Evolutionary conservation across 345 rosid species (phyloP).

Genomic region (Linum lewisii): DNA sequence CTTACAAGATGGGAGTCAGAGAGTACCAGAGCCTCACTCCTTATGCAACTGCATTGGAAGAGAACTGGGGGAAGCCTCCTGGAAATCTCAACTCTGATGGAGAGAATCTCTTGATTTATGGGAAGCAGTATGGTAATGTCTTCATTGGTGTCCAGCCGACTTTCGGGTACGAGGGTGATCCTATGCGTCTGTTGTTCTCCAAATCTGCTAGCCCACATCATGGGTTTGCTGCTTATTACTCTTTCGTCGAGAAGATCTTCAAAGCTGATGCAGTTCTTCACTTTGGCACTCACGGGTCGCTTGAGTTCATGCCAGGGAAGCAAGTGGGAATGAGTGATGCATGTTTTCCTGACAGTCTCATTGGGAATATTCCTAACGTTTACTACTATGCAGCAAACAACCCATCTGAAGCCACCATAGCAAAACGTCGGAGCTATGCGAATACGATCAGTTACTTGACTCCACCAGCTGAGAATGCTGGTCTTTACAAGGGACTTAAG

Average conservation of each 20-base stretch:
- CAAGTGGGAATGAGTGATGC: constrained; percentile 99
- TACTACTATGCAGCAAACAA: constrained; percentile 96
- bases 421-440: constrained; percentile 95
- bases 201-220: constrained; percentile 98
- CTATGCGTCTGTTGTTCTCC: constrained; percentile 92
- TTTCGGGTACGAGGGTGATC: constrained; percentile 98
- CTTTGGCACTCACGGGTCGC: constrained; percentile 96
- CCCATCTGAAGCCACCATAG: constrained; percentile 97
- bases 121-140: constrained; percentile 82
- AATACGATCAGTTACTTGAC: constrained; percentile 94
- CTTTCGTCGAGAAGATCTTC: constrained; percentile 90
- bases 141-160: constrained; percentile 99
- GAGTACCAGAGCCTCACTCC: constrained; percentile 83
- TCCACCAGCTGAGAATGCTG: constrained; percentile 99
- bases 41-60: constrained; percentile 76
- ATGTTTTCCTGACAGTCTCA: constrained; percentile 92
- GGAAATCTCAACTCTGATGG: constrained; percentile 95
- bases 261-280: constrained; percentile 95
- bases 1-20: constrained; percentile 85
- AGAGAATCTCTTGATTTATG: constrained; percentile 82
- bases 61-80: constrained; percentile 99
- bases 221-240: constrained; percentile 94
- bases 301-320: constrained; percentile 99
- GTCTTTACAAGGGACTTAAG: constrained; percentile 97
- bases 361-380: constrained; percentile 92